phyloP scores from a whole-genome alignment of 192 early-diverging fungal genomes.

The Pilobolus umbonatus region DNA sequence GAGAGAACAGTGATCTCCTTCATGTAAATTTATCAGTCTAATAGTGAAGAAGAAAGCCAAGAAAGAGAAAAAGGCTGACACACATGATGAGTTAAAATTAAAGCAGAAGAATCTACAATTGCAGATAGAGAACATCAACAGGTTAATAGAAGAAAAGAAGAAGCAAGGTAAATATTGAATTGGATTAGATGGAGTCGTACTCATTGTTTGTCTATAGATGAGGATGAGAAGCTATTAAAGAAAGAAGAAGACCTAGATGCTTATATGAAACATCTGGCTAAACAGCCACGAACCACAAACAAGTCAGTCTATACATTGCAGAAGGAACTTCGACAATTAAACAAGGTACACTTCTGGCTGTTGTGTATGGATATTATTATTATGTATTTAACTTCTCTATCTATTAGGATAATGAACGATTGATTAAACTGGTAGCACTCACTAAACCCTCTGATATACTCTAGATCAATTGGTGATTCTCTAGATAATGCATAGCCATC shows the following conservation, averaged over 20 bases:
- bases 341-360: slow-evolving; percentile 35
- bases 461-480: slow-evolving; percentile 23
- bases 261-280: slow-evolving; percentile 57
- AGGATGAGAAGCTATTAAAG: slow-evolving; percentile 19
- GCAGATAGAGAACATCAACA: slow-evolving; percentile 38
- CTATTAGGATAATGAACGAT: slow-evolving; percentile 38
- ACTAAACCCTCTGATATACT: slow-evolving; percentile 42
- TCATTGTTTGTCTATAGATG: too few relatives aligned
- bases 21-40: slow-evolving; percentile 1
- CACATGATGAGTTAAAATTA: slow-evolving; percentile 55
- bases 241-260: slow-evolving; percentile 59
- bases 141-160: slow-evolving; percentile 29
- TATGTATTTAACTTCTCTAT: background rate
- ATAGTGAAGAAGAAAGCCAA: slow-evolving; percentile 34
- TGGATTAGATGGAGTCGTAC: background rate
- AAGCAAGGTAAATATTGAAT: background rate
- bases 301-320: slow-evolving; percentile 38
- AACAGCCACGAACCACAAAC: slow-evolving; percentile 27
- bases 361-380: background rate
- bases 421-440: slow-evolving; percentile 40
- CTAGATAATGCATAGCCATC: slow-evolving; percentile 46
- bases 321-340: slow-evolving; percentile 39
- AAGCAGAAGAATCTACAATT: slow-evolving; percentile 37
- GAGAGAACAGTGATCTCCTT: too few relatives aligned
- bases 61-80: slow-evolving; percentile 52